Conservation (phyloP, 176 grass and related monocot genomes). For the Ensete glaucum region DNA sequence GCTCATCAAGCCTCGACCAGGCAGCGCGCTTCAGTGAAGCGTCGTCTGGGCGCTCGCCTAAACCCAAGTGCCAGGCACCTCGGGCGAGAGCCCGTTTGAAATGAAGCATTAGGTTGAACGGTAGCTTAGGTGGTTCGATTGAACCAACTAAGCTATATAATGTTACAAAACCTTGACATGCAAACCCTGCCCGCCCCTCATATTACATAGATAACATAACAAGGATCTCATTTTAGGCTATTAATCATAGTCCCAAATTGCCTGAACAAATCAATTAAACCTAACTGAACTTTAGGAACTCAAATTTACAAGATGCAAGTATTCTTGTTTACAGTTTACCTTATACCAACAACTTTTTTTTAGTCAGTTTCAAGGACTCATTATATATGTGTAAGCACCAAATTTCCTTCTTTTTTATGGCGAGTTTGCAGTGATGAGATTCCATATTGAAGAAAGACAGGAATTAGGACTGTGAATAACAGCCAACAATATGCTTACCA, state of each 20-base stretch:
- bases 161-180: too few species aligned
- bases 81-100: too few species aligned
- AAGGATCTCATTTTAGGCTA: neutral
- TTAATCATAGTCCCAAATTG: too few species aligned
- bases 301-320: neutral
- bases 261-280: neutral
- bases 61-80: too few species aligned
- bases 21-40: too few species aligned
- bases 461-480: neutral
- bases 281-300: neutral
- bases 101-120: too few species aligned
- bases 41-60: too few species aligned
- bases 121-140: too few species aligned
- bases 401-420: conserved; percentile 52
- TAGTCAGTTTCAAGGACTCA: conserved; percentile 70
- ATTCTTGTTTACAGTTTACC: conserved; percentile 25
- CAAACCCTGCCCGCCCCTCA: too few species aligned
- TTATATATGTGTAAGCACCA: conserved; percentile 75
- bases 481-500: conserved; percentile 23
- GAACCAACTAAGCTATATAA: too few species aligned
- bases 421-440: conserved; percentile 41
- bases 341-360: conserved; percentile 85
- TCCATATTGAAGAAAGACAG: neutral
- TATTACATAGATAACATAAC: neutral
- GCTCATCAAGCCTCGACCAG: too few species aligned